phyloP scores from a whole-genome alignment of 2,329 filamentous ascomycete species.

The Hymenoscyphus fraxineus region DNA sequence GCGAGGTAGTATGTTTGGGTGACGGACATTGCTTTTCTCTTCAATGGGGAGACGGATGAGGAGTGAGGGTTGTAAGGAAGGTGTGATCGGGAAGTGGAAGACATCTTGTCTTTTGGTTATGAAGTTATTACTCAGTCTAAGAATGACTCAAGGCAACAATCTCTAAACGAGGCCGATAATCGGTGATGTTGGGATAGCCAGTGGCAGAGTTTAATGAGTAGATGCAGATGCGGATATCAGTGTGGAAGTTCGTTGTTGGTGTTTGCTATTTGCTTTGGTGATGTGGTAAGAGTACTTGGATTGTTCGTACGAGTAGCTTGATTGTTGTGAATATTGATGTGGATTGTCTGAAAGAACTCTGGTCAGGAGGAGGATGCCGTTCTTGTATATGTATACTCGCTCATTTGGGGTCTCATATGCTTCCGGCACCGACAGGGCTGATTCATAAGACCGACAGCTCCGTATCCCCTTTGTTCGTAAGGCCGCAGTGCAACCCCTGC shows the following conservation, averaged over 20 bases:
- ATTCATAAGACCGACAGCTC: slow-evolving; percentile 17
- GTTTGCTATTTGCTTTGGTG: neutral
- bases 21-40: slow-evolving; percentile 89
- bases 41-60: slow-evolving; percentile 29
- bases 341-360: slow-evolving; percentile 10
- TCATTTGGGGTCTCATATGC: slow-evolving; percentile 2
- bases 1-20: slow-evolving; percentile 98
- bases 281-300: slow-evolving; percentile 8
- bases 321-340: slow-evolving; percentile 10
- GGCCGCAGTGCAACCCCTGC: neutral
- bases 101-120: slow-evolving; percentile 29
- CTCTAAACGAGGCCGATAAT: slow-evolving; percentile 28
- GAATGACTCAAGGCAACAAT: slow-evolving; percentile 30
- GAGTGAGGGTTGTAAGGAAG: slow-evolving; percentile 21
- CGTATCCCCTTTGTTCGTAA: slow-evolving; percentile 13
- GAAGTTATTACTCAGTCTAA: slow-evolving; percentile 8
- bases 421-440: slow-evolving; percentile 12
- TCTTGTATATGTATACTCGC: slow-evolving; percentile 15
- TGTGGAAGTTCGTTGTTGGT: slow-evolving; percentile 2
- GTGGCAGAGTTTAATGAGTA: slow-evolving; percentile 6
- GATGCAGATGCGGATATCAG: neutral
- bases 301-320: slow-evolving; percentile 1
- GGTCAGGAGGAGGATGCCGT: slow-evolving; percentile 12
- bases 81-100: slow-evolving; percentile 25
- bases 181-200: slow-evolving; percentile 17